Base-by-base conservation (phyloP, 768 basidiomycete species). In the Hirschioporus abietinus region DNA sequence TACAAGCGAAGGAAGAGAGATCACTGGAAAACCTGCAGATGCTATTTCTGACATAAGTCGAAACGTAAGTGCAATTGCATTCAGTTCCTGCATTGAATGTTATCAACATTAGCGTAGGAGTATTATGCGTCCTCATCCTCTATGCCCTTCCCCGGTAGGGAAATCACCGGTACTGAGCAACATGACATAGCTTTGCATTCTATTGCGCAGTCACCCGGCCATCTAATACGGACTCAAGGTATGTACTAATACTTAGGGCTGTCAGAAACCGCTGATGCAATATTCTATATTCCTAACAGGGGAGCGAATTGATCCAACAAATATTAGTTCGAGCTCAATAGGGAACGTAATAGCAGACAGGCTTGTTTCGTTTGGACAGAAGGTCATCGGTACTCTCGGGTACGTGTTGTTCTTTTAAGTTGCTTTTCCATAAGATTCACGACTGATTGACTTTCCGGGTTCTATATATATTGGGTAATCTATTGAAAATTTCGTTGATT, bases 311-410 rank as follows among this genome's bases (percentile, higher is more conserved):
- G 42, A 52, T 52, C 42, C 12, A 5, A 10, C 42, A 52, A 15
- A 52, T 52, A 15, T 20, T 15, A 52, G 42, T 10, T 52, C 42
- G 20, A 52, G 42, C 12, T 52, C 42, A 5, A 52, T 52, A 52
- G 42, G 42, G 4, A 52, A 52, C 42, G 42, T 15, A 3, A 52
- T 52, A 52, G 42, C 42, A 52, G 42, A 52, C 4, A 52, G 42
- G 42, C 42, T 52, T 52, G 42, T 52, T 52, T 52, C 42, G 42
- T 52, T 52, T 15, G 42, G 42, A 20, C 42, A 52, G 42, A 52
- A 52, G 42, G 42, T 52, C 42, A 52, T 52, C 42, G 42, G 42
- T 52, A 52, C 42, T 52, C 42, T 52, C 42, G 42, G 42, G 42
- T 52, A 52, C 12, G 42, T 52, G 42, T 15, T 52, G 12, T 52